These are phyloP conservation scores for Elongisporangium anandrum DNA, from an alignment of 352 stramenopile species.

Conservation along the genomic window DNA sequence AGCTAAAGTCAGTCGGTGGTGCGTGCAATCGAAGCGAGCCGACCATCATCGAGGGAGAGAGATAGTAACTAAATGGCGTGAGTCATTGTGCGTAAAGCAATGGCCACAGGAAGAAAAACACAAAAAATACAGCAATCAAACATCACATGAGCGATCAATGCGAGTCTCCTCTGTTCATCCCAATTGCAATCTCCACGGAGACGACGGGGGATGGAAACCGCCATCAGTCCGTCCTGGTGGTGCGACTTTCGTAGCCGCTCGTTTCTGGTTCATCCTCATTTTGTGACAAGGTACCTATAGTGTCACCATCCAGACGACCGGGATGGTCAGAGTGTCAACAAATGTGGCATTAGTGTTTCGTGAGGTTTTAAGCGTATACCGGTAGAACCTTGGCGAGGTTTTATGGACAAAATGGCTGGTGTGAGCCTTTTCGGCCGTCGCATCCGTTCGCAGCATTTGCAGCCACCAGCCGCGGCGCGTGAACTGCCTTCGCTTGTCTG, in stretches of 20 bases:
- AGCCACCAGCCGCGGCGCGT: neutral
- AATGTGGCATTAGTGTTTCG: neutral
- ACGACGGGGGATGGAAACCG: neutral
- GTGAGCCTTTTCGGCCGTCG: neutral
- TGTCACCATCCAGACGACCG: neutral
- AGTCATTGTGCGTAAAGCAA: neutral
- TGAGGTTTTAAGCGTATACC: neutral
- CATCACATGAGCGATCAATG: neutral
- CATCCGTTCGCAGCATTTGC: neutral
- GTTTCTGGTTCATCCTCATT: neutral
- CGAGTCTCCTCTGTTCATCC: neutral
- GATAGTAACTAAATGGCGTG: neutral
- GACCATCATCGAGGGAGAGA: neutral
- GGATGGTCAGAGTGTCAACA: neutral
- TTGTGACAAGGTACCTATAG: neutral
- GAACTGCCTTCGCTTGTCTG: constrained; percentile 9
- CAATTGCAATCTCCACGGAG: neutral
- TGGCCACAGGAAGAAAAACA: neutral
- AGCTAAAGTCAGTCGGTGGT: neutral
- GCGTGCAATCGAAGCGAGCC: neutral
- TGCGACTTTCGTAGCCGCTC: neutral
- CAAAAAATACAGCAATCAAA: neutral
- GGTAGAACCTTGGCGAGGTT: neutral
- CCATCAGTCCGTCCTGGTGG: neutral
- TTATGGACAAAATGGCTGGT: neutral